Evolutionary conservation across 495 filamentous ascomycete species (phyloP).

Genomic region (Hypoxylon crocopeplum): DNA sequence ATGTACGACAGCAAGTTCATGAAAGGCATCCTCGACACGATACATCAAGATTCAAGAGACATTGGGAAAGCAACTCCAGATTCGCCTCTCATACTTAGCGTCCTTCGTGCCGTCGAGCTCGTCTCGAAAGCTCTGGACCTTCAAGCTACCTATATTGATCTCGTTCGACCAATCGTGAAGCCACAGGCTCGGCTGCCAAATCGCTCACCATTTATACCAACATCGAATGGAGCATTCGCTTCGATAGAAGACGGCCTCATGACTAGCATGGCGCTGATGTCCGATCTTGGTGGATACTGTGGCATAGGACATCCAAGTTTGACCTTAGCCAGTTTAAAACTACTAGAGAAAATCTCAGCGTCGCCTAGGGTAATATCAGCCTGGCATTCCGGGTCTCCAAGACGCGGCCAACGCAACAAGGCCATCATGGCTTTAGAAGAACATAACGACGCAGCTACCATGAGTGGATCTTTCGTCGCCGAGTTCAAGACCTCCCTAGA

Average conservation of each 20-base stretch:
- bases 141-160: constrained; percentile 88
- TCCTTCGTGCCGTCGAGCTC: constrained; percentile 78
- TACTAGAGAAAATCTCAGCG: constrained; percentile 84
- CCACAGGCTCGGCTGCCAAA: constrained; percentile 38
- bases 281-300: constrained; percentile 82
- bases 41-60: constrained; percentile 72
- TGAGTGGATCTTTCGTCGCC: constrained; percentile 69
- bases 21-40: constrained; percentile 73
- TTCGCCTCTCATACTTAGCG: constrained; percentile 75
- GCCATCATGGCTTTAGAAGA: constrained; percentile 79
- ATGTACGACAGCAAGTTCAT: constrained; percentile 93
- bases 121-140: constrained; percentile 81
- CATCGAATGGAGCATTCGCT: constrained; percentile 74
- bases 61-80: constrained; percentile 70
- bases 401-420: constrained; percentile 71
- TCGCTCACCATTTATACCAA: constrained; percentile 44
- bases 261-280: constrained; percentile 75
- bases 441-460: constrained; percentile 70
- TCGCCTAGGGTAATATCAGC: constrained; percentile 74
- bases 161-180: constrained; percentile 79
- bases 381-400: constrained; percentile 55
- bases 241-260: constrained; percentile 93
- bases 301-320: constrained; percentile 79
- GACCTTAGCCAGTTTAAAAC: constrained; percentile 74
- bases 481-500: constrained; percentile 70